phyloP scores from a whole-genome alignment of 1,284 basidiomycete species.

The Trametes hirsuta region DNA sequence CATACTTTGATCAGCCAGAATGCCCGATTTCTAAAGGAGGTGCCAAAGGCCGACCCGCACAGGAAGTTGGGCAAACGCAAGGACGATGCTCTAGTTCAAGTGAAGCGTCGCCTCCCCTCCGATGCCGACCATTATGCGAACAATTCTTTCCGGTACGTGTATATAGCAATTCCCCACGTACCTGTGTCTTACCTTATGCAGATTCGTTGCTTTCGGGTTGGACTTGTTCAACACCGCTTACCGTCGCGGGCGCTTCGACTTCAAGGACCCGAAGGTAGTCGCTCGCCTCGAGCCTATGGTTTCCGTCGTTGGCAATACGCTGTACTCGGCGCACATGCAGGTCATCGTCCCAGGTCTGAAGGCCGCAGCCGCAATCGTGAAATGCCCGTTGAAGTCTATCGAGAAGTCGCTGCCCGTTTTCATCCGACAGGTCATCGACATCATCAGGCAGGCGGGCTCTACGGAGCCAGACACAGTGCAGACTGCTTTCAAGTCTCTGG shows the following conservation, averaged over 20 bases:
- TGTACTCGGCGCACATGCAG: conserved; percentile 83
- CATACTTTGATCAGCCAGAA: conserved; percentile 93
- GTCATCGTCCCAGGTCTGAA: conserved; percentile 86
- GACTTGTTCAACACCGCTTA: conserved; percentile 92
- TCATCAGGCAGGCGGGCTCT: conserved; percentile 84
- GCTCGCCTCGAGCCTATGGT: conserved; percentile 88
- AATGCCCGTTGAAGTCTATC: conserved; percentile 83
- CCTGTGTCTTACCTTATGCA: conserved; percentile 36
- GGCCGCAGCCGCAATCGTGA: conserved; percentile 81
- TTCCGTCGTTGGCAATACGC: conserved; percentile 86
- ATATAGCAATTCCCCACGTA: background rate
- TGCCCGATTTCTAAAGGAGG: conserved; percentile 76
- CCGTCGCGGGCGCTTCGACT: conserved; percentile 85
- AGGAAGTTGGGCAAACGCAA: conserved; percentile 45
- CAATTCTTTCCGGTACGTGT: conserved; percentile 77
- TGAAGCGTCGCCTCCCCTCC: conserved; percentile 64
- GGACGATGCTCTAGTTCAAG: conserved; percentile 75
- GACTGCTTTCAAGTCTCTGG: conserved; percentile 85
- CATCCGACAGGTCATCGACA: conserved; percentile 84
- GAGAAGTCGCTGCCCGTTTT: conserved; percentile 83
- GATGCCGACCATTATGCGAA: conserved; percentile 76
- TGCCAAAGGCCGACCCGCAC: conserved; percentile 40
- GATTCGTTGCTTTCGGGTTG: conserved; percentile 92
- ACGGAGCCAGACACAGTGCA: conserved; percentile 93
- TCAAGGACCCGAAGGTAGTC: conserved; percentile 73